A percentile compares a stretch with the other conserved stretches of the same genome.
phyloP scores from a whole-genome alignment of 495 filamentous ascomycete genomes.

The Aspergillus steynii region DNA sequence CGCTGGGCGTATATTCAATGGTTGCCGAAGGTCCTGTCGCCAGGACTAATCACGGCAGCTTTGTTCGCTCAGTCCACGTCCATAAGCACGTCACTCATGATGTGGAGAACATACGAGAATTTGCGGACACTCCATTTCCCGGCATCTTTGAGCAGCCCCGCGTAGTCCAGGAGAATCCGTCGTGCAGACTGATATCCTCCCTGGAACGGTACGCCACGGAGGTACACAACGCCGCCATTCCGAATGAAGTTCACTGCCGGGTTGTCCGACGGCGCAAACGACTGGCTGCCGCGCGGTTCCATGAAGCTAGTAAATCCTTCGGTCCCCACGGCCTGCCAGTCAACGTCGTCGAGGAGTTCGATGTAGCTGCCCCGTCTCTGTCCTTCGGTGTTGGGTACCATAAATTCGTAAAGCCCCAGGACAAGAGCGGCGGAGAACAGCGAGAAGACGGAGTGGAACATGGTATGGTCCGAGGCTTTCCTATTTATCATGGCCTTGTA shows the following conservation, averaged over 20 bases:
- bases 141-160: constrained; percentile 49
- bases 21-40: neutral
- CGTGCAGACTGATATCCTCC: constrained; percentile 52
- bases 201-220: constrained; percentile 47
- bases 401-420: constrained; percentile 53
- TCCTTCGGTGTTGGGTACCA: constrained; percentile 35
- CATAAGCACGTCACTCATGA: constrained; percentile 56
- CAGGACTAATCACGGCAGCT: neutral
- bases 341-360: constrained; percentile 52
- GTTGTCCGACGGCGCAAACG: constrained; percentile 34
- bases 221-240: constrained; percentile 49
- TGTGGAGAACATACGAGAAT: constrained; percentile 50
- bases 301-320: constrained; percentile 44
- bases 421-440: constrained; percentile 53
- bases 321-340: constrained; percentile 47
- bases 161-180: constrained; percentile 51
- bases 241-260: constrained; percentile 51
- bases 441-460: constrained; percentile 48
- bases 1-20: neutral
- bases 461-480: constrained; percentile 49
- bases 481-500: constrained; percentile 52
- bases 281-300: constrained; percentile 37
- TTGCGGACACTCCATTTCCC: constrained; percentile 53
- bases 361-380: constrained; percentile 37
- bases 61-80: constrained; percentile 20